Evolutionary conservation across 805 yeast species (phyloP).

Genomic region (Lipomyces spencermartinsiae): DNA sequence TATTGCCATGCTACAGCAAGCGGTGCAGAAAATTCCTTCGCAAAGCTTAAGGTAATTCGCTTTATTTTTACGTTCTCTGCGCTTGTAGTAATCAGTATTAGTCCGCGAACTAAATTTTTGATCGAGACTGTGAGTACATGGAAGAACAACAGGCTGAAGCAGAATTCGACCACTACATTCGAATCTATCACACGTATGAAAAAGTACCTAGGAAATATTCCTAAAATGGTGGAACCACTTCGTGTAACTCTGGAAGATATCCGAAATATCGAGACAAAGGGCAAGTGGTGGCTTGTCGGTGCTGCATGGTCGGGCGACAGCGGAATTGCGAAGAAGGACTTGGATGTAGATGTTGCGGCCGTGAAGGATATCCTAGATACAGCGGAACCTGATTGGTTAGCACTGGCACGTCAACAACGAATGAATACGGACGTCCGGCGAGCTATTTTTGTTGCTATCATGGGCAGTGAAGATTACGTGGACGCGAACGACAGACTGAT

Average conservation of each 20-base stretch:
- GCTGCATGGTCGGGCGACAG: constrained; percentile 88
- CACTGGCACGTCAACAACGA: constrained; percentile 80
- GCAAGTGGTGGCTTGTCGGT: constrained; percentile 99
- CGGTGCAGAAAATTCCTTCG: constrained; percentile 49
- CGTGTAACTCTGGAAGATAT: constrained; percentile 87
- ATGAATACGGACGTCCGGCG: constrained; percentile 96
- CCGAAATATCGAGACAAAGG: constrained; percentile 72
- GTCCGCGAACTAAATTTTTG: constrained; percentile 78
- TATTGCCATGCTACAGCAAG: constrained; percentile 61
- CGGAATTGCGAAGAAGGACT: constrained; percentile 28
- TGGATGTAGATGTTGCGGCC: constrained; percentile 52
- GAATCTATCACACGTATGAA: constrained; percentile 66
- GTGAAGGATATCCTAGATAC: constrained; percentile 68
- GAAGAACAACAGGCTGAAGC: constrained; percentile 80
- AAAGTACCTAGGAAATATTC: constrained; percentile 64
- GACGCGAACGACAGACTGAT: constrained; percentile 86
- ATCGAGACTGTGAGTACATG: constrained; percentile 84
- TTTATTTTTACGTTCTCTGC: not conserved
- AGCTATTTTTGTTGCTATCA: constrained; percentile 89
- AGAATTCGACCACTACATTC: constrained; percentile 44
- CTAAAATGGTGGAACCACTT: constrained; percentile 65
- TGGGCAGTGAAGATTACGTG: constrained; percentile 92
- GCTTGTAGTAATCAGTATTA: constrained; percentile 40
- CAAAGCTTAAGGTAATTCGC: constrained; percentile 22
- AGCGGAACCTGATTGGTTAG: constrained; percentile 86